A percentile compares a stretch with the other conserved stretches of the same genome.
Evolutionary conservation across 345 rosid genomes (phyloP).

Genomic region (Salix suchowensis): DNA sequence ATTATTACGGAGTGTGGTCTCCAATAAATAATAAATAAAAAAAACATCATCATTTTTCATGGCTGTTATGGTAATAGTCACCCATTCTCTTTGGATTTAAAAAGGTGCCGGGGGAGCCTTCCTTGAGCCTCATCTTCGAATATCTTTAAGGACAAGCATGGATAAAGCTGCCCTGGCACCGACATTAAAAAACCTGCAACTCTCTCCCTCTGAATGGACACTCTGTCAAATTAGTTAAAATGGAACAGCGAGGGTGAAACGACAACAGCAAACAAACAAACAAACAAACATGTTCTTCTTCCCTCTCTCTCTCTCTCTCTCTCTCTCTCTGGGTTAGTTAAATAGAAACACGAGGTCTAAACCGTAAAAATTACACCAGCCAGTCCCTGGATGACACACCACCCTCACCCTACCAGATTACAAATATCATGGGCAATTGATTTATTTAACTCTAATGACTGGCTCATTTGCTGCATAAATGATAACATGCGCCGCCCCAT

Average conservation of each 20-base stretch:
- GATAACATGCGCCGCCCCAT: too few relatives aligned
- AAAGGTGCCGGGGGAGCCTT: neutral
- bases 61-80: neutral
- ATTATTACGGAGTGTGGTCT: neutral
- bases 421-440: neutral
- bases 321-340: too few relatives aligned
- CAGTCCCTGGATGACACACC: neutral
- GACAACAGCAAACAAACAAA: too few relatives aligned
- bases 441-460: too few relatives aligned
- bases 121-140: neutral
- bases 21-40: neutral
- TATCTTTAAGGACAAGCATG: slow-evolving; percentile 29
- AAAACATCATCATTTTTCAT: neutral
- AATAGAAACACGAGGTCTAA: too few relatives aligned
- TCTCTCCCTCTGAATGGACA: neutral
- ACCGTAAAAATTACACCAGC: neutral
- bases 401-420: neutral
- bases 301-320: neutral
- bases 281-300: neutral
- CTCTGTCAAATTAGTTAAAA: too few relatives aligned
- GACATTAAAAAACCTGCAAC: slow-evolving; percentile 9
- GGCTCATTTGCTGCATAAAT: too few relatives aligned
- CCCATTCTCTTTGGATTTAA: neutral
- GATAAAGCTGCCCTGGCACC: slow-evolving; percentile 10
- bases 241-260: too few relatives aligned